Evolutionary conservation across 768 basidiomycete species (phyloP), one percentile per base, ranked within the genome.

Genomic region (Lentinula sp.): DNA sequence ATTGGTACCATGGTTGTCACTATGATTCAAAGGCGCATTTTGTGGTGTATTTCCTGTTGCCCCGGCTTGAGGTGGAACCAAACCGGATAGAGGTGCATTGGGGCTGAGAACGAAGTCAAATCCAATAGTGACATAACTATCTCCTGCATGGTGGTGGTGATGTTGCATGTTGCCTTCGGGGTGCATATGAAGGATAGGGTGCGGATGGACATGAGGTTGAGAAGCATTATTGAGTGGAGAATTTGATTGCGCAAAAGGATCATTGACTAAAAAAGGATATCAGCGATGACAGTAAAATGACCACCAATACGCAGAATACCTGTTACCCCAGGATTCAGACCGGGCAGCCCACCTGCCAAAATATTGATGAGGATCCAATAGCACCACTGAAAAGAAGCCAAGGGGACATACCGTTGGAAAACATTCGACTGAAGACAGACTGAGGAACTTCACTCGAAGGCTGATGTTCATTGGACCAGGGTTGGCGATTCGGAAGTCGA

Each of bases 51-150:
- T 37, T n/a, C 51, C 32, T 52, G 46, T 4, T 23, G 46, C 18
- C 2, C 20, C 46, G 20, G 18, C 46, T 20, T 43, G 42, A n/a
- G 46, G 46, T 4, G 20, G 20, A 20, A 20, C 12, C 20, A n/a
- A 18, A 28, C 23, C 56, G 12, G 28, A 23, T 20, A 18, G 37
- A 6, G 46, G 50, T 33, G 48, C 23, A 12, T 49, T 16, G n/a
- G 59, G 28, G n/a, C 59, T 20, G 15, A 60, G 16, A 12, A 60
- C 36, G 39, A 60, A 52, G 35, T 60, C 59, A 18, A 60, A 52
- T 4, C 59, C 59, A n/a, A 59, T 59, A 2, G 46, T 35, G 15
- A 59, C 32, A 39, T 23, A 35, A n/a, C 56, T 42, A 43, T 57
- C 56, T 20, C 32, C 57, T 42, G 55, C 13, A 20, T 56, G 39